Percentiles rank a stretch among this genome's conserved stretches.
Evolutionary conservation across 2,329 filamentous ascomycete species (phyloP).

Genomic region (Mariannaea sp.): DNA sequence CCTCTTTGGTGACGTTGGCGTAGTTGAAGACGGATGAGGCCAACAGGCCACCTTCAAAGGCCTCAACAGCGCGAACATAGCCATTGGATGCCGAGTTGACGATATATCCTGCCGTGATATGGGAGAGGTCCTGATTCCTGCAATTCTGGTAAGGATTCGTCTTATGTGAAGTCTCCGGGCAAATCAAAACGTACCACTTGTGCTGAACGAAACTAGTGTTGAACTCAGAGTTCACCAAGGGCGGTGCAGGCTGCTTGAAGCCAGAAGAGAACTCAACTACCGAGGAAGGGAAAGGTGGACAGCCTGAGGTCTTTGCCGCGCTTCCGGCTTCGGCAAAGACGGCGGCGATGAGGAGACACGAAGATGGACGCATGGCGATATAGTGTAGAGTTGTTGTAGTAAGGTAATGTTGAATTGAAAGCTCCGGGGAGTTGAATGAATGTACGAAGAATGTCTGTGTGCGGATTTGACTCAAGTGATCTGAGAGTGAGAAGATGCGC

Average conservation of each 20-base stretch:
- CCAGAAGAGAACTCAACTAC: conserved; percentile 38
- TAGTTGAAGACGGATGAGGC: conserved; percentile 45
- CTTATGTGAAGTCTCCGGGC: neutral
- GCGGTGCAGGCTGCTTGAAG: conserved; percentile 43
- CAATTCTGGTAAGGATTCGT: neutral
- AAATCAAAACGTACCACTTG: conserved; percentile 40
- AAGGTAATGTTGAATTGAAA: too few relatives aligned
- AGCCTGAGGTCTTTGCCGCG: conserved; percentile 1
- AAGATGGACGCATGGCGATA: too few relatives aligned
- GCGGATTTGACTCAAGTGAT: too few relatives aligned
- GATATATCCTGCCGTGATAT: conserved; percentile 45
- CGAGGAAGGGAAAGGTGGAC: conserved; percentile 35
- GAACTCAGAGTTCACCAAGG: conserved; percentile 40
- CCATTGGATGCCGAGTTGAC: conserved; percentile 40
- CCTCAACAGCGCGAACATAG: conserved; percentile 41
- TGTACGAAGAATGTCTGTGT: too few relatives aligned
- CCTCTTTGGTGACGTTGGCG: conserved; percentile 41
- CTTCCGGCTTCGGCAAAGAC: too few relatives aligned
- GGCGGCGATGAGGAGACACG: too few relatives aligned
- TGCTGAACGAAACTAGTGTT: conserved; percentile 44
- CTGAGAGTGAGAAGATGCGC: too few relatives aligned
- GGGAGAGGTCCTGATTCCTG: conserved; percentile 47
- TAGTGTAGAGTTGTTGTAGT: too few relatives aligned
- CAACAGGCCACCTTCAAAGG: conserved; percentile 32
- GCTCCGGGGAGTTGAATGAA: too few relatives aligned